Conservation (phyloP, 345 rosid species). For the Euphorbia pulcherrima region DNA sequence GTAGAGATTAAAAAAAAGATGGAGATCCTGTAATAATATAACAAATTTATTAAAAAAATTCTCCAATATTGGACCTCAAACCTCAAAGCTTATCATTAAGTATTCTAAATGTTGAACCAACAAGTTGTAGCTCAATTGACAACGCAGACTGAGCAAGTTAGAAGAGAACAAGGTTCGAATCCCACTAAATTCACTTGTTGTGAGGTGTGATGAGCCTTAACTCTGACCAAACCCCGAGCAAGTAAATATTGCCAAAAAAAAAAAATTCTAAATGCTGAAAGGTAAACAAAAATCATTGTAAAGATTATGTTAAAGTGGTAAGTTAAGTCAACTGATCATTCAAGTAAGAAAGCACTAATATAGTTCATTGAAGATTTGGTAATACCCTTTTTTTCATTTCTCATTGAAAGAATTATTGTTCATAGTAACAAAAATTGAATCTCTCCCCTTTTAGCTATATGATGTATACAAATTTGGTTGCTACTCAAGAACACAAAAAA, state of each 20-base stretch:
- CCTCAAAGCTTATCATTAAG: not conserved
- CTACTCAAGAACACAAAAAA: not conserved
- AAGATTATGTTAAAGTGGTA: not conserved
- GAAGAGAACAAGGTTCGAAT: no score
- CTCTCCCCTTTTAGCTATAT: conserved; percentile 1
- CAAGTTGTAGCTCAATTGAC: no score
- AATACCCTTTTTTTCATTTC: not conserved
- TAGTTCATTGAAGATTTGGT: not conserved
- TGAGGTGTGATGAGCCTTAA: no score
- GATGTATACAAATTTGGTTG: not conserved
- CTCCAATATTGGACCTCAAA: not conserved
- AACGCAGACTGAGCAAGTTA: no score
- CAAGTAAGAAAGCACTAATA: not conserved
- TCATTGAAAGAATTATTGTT: not conserved
- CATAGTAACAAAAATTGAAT: not conserved
- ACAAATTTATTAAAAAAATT: no score
- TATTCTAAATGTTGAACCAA: not conserved
- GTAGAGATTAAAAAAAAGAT: conserved; percentile 28
- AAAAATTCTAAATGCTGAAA: no score
- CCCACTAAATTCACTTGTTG: no score
- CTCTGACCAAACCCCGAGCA: no score
- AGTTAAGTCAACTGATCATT: conserved; percentile 9
- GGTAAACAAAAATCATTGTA: not conserved
- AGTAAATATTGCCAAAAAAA: no score
- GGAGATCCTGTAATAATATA: conserved; percentile 19